Conservation (phyloP, 805 yeast species). For the Barnettozyma wickerhamii region DNA sequence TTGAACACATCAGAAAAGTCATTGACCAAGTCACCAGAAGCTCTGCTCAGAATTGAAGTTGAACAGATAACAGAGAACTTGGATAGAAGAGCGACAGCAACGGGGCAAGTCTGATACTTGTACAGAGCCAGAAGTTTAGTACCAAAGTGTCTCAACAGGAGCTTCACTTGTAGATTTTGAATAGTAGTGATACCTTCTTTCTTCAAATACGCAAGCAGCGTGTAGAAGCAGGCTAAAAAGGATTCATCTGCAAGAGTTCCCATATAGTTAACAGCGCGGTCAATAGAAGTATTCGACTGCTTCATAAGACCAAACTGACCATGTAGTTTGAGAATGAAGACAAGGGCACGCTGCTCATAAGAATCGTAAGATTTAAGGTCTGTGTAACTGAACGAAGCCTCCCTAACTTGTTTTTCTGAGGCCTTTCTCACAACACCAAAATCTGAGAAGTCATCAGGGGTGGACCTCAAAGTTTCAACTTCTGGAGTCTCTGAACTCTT, state of each 20-base stretch:
- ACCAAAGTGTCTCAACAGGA: conserved; percentile 16
- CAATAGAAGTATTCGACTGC: conserved; percentile 7
- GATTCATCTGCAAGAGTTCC: conserved; percentile 7
- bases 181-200: conserved; percentile 1
- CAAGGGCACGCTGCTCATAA: conserved; percentile 12
- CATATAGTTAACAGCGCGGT: conserved; percentile 14
- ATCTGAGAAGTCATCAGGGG: conserved; percentile 17
- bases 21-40: conserved; percentile 25
- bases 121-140: conserved; percentile 23
- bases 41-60: conserved; percentile 25
- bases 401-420: background rate
- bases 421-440: conserved; percentile 22
- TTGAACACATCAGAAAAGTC: conserved; percentile 46
- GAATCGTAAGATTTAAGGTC: conserved; percentile 11
- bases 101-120: conserved; percentile 36
- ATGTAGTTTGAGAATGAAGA: conserved; percentile 6
- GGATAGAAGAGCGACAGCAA: conserved; percentile 32
- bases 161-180: conserved; percentile 7
- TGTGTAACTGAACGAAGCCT: background rate
- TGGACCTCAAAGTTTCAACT: background rate
- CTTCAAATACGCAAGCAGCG: conserved; percentile 10
- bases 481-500: conserved; percentile 1
- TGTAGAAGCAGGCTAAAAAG: conserved; percentile 13
- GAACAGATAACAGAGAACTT: conserved; percentile 26
- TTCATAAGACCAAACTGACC: conserved; percentile 7